A percentile compares a stretch with the other conserved stretches of the same genome.
phyloP scores from a whole-genome alignment of 164 flowering plant species.

The Warburgia ugandensis region DNA sequence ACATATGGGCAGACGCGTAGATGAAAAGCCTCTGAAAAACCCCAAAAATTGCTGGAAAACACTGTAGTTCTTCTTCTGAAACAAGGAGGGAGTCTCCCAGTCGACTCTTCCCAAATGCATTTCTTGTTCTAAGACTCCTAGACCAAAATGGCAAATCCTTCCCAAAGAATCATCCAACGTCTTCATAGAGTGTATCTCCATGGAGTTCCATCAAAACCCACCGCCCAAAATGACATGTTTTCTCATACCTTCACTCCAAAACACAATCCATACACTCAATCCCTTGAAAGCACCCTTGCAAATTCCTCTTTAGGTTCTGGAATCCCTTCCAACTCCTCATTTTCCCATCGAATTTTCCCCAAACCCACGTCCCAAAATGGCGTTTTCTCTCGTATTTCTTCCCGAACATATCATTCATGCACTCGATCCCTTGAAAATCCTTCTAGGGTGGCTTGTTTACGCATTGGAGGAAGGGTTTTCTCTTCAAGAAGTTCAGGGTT shows the following conservation, averaged over 20 bases:
- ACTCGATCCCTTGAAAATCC: background rate
- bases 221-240: background rate
- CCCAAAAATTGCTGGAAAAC: no score
- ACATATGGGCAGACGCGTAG: no score
- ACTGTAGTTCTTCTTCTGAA: no score
- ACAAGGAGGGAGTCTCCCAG: background rate
- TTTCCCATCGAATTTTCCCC: no score
- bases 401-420: background rate
- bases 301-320: constrained; percentile 5
- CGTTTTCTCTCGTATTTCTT: background rate
- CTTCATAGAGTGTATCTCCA: constrained; percentile 13
- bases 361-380: constrained; percentile 1
- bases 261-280: background rate
- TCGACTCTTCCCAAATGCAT: background rate
- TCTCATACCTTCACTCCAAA: constrained; percentile 2
- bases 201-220: background rate
- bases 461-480: constrained; percentile 3
- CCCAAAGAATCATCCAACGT: constrained; percentile 20
- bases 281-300: background rate
- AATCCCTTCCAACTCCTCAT: background rate
- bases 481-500: constrained; percentile 10
- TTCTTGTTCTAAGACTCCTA: background rate
- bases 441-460: background rate
- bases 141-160: constrained; percentile 30
- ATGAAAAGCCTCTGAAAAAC: no score